phyloP scores from a whole-genome alignment of 169 alveolate species.

The Plasmodium knowlesi region DNA sequence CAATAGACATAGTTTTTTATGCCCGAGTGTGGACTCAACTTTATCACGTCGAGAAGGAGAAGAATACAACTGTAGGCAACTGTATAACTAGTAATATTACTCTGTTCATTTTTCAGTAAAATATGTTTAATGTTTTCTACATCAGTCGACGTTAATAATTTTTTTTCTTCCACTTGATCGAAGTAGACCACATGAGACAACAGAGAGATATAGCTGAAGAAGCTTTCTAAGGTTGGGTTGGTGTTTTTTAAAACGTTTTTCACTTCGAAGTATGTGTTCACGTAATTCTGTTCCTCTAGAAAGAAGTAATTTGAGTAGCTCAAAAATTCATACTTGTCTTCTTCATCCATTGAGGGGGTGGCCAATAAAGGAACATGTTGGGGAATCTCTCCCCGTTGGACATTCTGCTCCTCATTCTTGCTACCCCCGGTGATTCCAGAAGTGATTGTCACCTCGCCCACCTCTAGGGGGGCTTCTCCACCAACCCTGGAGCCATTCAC shows the following conservation, averaged over 20 bases:
- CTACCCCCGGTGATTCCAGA: not conserved
- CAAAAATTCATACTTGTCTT: constrained; percentile 1
- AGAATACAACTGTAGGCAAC: constrained; percentile 29
- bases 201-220: constrained; percentile 29
- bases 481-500: not conserved
- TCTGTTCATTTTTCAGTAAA: constrained; percentile 41
- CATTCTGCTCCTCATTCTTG: not conserved
- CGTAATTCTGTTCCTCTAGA: constrained; percentile 4
- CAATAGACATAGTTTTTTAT: constrained; percentile 26
- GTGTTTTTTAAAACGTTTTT: constrained; percentile 17
- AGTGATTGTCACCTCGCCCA: not conserved
- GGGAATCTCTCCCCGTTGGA: not conserved
- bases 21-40: constrained; percentile 40
- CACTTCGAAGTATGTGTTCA: constrained; percentile 18
- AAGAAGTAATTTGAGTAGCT: constrained; percentile 32
- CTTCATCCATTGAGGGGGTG: not conserved
- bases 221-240: constrained; percentile 10
- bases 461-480: not conserved
- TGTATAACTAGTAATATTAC: not conserved
- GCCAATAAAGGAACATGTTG: not conserved
- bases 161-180: not conserved
- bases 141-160: constrained; percentile 25
- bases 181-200: constrained; percentile 47
- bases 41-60: constrained; percentile 28
- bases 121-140: not conserved